Evolutionary conservation across 163 green algal species (phyloP).

Genomic region (Chlamydomonas reinhardtii): DNA sequence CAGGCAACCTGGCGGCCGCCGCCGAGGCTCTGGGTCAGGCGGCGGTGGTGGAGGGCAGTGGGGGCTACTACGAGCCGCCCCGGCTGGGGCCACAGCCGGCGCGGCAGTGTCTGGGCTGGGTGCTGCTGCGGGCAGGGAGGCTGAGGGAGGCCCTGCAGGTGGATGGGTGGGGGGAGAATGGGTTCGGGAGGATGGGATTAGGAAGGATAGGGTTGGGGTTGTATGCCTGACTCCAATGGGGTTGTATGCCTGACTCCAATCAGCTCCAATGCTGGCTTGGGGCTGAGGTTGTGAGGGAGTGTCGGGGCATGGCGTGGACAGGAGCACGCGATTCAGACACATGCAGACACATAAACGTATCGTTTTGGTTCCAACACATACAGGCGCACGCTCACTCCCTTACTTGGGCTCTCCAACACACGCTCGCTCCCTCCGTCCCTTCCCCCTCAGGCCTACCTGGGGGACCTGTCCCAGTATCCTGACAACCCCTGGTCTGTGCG

Average conservation of each 20-base stretch:
- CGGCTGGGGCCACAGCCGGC: slow-evolving; percentile 52
- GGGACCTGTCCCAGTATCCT: slow-evolving; percentile 14
- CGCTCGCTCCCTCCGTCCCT: neutral
- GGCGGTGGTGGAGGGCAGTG: slow-evolving; percentile 43
- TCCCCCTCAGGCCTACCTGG: slow-evolving; percentile 6
- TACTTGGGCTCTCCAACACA: neutral
- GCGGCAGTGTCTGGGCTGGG: slow-evolving; percentile 70
- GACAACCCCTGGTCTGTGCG: slow-evolving; percentile 45
- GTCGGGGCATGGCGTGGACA: too few relatives aligned
- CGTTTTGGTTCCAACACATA: neutral
- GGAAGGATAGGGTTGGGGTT: too few relatives aligned
- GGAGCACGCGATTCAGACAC: too few relatives aligned
- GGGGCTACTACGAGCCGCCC: slow-evolving; percentile 67
- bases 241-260: too few relatives aligned
- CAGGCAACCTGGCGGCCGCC: neutral
- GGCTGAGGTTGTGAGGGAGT: too few relatives aligned
- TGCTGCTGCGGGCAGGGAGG: slow-evolving; percentile 52
- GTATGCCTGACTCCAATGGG: too few relatives aligned
- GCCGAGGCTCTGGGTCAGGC: slow-evolving; percentile 2
- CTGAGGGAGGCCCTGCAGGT: slow-evolving; percentile 44
- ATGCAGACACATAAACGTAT: too few relatives aligned
- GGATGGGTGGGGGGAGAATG: too few relatives aligned
- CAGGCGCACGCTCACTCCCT: too few relatives aligned
- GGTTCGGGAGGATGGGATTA: neutral
- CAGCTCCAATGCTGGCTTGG: too few relatives aligned